Conservation (phyloP, 1,139 yeast genomes). For the Candida tunisiensis region DNA sequence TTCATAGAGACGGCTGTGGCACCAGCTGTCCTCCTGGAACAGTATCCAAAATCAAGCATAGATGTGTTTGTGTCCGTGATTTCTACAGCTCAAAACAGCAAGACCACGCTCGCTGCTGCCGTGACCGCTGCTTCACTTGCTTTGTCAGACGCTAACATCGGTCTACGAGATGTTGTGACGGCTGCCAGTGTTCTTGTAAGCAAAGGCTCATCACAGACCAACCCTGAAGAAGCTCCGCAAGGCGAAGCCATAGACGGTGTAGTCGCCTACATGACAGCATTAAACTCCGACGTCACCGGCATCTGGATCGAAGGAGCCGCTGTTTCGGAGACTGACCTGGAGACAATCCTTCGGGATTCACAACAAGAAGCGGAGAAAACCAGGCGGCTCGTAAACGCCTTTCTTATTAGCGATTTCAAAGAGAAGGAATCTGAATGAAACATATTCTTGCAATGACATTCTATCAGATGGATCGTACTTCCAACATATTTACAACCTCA, state of each 20-base stretch:
- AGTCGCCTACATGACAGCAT: conserved; percentile 36
- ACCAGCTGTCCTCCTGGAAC: conserved; percentile 46
- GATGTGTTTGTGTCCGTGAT: conserved; percentile 62
- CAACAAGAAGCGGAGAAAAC: conserved; percentile 6
- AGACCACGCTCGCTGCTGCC: conserved; percentile 21
- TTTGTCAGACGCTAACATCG: conserved; percentile 69
- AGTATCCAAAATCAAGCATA: conserved; percentile 81
- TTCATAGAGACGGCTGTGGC: conserved; percentile 42
- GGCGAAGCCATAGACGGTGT: conserved; percentile 22
- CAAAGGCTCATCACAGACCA: conserved; percentile 1
- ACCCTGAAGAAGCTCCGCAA: neutral
- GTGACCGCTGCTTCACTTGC: conserved; percentile 48
- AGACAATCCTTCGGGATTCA: conserved; percentile 6
- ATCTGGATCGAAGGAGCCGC: conserved; percentile 25
- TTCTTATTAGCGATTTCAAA: conserved; percentile 8
- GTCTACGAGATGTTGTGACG: conserved; percentile 59
- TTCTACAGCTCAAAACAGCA: conserved; percentile 20
- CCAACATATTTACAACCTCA: neutral
- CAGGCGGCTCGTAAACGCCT: conserved; percentile 11
- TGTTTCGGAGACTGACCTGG: conserved; percentile 4
- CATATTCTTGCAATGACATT: conserved; percentile 1
- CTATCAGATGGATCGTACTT: neutral
- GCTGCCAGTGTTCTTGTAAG: conserved; percentile 33
- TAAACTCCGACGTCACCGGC: conserved; percentile 37
- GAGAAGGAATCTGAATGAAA: neutral